Base-by-base conservation (phyloP, 345 rosid genomes). In the Brassica carinata region DNA sequence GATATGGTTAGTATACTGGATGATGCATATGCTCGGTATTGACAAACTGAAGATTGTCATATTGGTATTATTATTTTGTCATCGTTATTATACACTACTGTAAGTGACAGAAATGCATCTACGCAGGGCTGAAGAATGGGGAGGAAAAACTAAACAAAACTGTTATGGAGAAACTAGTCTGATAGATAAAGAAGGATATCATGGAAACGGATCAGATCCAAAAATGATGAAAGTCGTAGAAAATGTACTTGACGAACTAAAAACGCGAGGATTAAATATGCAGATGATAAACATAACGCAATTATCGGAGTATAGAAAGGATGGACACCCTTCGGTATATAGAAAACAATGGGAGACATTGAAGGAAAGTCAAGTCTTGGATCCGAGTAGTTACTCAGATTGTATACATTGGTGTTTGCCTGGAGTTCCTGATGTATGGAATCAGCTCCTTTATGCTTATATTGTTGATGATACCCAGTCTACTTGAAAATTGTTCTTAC, bases 381-480 rank as follows among this genome's bases (percentile, higher is more conserved):
- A 91, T 72, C 97, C 97, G 14, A 84, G 68, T 23, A 87, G 87
- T 51, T 90, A 89, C 57, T 88, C 98, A 9, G 97, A 94, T 79
- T 94, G 98, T 71, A 89, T 85, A 74, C 98, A 94, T 65, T 92
- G 98, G 99, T 92, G 93, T 74, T 92, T 94, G 26, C 98, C 98
- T 29, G 98, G 98, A 30, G 92, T 90, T 5, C 94, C 97, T 26
- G 99, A 95, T 83, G 93, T 89, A 7, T 95, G 99, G 99, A 95
- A 95, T 68, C 87, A 90, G 77, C 87, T 95, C 18, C 90, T 95
- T 73, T 95, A 87, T 75, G 86, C 96, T 18, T 84, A 85, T 38
- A 85, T 92, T 70, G 73, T 84, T 80, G 63, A 70, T 30, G 75
- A 31, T 2, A 19, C 58, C 40, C 64, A 43, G 45, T 75, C 80